phyloP scores from a whole-genome alignment of 768 basidiomycete genomes.

The Tulasnella sp. region DNA sequence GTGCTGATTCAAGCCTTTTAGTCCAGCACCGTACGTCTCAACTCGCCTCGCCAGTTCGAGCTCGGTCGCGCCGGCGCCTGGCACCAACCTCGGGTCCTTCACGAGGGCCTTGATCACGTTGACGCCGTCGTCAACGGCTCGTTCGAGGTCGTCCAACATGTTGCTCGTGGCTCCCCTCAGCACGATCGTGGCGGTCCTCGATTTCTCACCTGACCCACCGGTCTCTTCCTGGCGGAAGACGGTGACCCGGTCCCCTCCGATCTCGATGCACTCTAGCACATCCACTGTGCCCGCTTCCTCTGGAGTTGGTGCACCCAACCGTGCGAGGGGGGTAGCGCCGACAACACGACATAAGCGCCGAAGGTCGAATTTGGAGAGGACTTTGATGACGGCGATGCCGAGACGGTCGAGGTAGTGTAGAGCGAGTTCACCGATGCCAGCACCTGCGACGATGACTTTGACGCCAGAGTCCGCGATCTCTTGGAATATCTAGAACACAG shows the following conservation, averaged over 20 bases:
- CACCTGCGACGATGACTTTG: constrained; percentile 87
- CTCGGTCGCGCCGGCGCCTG: constrained; percentile 92
- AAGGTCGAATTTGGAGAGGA: constrained; percentile 95
- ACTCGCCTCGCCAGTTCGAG: constrained; percentile 81
- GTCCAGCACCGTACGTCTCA: constrained; percentile 74
- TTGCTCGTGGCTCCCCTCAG: constrained; percentile 92
- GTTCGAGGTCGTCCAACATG: constrained; percentile 88
- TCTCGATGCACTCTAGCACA: constrained; percentile 88
- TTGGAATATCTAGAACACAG: constrained; percentile 64
- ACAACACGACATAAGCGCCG: constrained; percentile 90
- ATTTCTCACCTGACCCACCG: constrained; percentile 50
- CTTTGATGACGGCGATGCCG: constrained; percentile 91
- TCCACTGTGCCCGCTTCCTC: constrained; percentile 94
- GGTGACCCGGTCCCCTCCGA: constrained; percentile 96
- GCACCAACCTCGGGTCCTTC: constrained; percentile 81
- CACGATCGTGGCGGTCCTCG: constrained; percentile 87
- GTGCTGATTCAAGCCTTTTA: constrained; percentile 89
- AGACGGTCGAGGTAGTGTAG: constrained; percentile 93
- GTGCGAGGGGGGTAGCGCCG: constrained; percentile 90
- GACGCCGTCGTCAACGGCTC: constrained; percentile 93
- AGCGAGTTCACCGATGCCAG: constrained; percentile 88
- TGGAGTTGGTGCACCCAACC: constrained; percentile 88
- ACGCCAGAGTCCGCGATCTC: constrained; percentile 96
- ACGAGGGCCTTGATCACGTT: constrained; percentile 89
- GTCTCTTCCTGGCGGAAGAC: constrained; percentile 87